Conservation (phyloP, 192 early-diverging fungal species). For the Fimicolochytrium jonesii region DNA sequence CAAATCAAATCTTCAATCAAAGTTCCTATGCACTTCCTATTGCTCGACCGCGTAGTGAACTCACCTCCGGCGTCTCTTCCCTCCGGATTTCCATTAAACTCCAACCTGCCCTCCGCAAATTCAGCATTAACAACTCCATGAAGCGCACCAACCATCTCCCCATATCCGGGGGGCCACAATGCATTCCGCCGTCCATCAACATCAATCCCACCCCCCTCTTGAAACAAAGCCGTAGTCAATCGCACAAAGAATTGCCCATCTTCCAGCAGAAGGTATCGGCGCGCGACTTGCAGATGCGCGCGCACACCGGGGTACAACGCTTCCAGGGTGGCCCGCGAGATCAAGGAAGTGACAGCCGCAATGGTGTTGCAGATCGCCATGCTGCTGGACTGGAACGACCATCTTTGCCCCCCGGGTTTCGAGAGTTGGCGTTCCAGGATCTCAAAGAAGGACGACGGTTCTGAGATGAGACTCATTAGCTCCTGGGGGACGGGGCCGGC, state of each 20-base stretch:
- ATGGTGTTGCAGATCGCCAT: no score
- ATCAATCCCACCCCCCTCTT: background rate
- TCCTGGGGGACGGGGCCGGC: no score
- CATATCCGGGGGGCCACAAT: constrained; percentile 15
- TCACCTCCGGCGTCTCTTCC: constrained; percentile 9
- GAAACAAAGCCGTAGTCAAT: background rate
- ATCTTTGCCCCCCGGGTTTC: no score
- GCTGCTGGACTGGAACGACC: no score
- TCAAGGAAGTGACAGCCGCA: background rate
- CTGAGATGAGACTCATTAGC: no score
- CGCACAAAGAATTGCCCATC: background rate
- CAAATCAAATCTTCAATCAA: no score
- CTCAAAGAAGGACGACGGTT: no score
- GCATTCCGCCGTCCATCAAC: background rate
- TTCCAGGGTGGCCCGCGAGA: background rate
- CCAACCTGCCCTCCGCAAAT: background rate
- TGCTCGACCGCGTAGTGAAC: no score
- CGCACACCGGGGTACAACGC: constrained; percentile 11
- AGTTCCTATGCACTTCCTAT: no score
- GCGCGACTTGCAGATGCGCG: constrained; percentile 3
- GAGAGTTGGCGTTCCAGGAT: no score
- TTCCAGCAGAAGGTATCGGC: constrained; percentile 14
- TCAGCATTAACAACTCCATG: constrained; percentile 5
- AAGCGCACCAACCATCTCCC: constrained; percentile 6
- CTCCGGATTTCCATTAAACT: background rate